Percentiles rank a stretch among this genome's conserved stretches.
Conservation (phyloP, 148 eudicot species). For the Diospyros lotus region DNA sequence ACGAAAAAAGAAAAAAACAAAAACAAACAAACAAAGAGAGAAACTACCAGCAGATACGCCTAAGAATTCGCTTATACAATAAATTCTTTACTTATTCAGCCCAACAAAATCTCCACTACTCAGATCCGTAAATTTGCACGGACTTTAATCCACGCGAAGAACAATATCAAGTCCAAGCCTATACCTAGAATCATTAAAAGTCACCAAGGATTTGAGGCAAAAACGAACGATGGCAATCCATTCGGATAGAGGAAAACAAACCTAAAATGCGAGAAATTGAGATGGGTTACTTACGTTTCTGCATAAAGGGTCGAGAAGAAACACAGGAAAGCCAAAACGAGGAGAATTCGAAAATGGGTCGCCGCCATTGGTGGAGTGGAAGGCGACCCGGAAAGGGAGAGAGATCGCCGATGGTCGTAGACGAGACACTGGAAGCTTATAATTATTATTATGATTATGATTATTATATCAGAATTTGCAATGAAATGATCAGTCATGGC, state of each 20-base stretch:
- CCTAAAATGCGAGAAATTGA: conserved; percentile 1
- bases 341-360: conserved; percentile 21
- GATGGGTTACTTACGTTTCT: conserved; percentile 36
- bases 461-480: no score
- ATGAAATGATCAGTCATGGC: no score
- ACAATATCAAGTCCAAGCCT: neutral
- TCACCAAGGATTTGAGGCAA: conserved; percentile 1
- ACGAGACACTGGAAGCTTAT: no score
- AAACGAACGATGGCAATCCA: neutral
- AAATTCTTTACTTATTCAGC: neutral
- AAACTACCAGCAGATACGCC: neutral
- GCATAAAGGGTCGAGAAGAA: conserved; percentile 26
- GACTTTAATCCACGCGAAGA: conserved; percentile 10
- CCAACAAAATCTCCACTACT: neutral
- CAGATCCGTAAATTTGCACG: neutral
- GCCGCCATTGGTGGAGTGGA: conserved; percentile 10
- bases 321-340: conserved; percentile 23
- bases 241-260: neutral
- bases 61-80: neutral
- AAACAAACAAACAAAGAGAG: neutral
- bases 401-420: no score
- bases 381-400: no score
- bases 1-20: neutral
- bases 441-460: no score
- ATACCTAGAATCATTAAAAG: conserved; percentile 6